Evolutionary conservation across 805 yeast genomes (phyloP).

Genomic region (Ogataea sp.): DNA sequence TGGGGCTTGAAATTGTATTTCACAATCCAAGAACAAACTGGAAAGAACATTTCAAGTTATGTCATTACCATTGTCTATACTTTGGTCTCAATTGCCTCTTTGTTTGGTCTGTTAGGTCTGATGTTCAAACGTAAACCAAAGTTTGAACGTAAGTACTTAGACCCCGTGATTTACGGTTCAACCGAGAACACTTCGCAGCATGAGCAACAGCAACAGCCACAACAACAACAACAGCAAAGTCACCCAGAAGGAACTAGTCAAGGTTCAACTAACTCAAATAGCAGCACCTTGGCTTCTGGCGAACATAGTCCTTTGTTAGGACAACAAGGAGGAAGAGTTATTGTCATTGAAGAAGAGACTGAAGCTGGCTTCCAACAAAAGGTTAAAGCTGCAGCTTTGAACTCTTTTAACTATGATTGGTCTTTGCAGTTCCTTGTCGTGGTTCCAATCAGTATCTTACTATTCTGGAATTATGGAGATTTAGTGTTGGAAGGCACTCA

Average conservation of each 20-base stretch:
- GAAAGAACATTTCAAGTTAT: conserved; percentile 48
- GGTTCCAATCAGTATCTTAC: conserved; percentile 55
- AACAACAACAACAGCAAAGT: conserved; percentile 1
- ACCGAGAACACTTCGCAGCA: conserved; percentile 3
- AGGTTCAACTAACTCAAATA: conserved; percentile 2
- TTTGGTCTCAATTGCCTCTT: conserved; percentile 36
- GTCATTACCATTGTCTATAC: conserved; percentile 37
- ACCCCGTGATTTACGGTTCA: conserved; percentile 15
- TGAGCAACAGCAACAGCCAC: conserved; percentile 3
- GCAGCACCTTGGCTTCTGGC: conserved; percentile 5
- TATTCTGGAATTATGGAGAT: conserved; percentile 47
- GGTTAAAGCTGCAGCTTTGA: conserved; percentile 23
- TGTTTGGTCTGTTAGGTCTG: conserved; percentile 48
- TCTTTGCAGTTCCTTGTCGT: conserved; percentile 58
- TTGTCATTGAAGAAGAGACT: conserved; percentile 20
- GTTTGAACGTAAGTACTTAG: conserved; percentile 8
- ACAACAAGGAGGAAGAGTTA: conserved; percentile 5
- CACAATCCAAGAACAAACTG: conserved; percentile 39
- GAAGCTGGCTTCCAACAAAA: conserved; percentile 17
- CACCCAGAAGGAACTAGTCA: neutral
- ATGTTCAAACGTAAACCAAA: conserved; percentile 20
- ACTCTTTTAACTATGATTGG: conserved; percentile 71
- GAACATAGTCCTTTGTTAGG: conserved; percentile 1
- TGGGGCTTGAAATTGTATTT: conserved; percentile 51
- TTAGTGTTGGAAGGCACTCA: conserved; percentile 54